These are phyloP conservation scores for Bondarzewia mesenterica DNA, from an alignment of 1,284 basidiomycete species.

Conservation along the genomic window DNA sequence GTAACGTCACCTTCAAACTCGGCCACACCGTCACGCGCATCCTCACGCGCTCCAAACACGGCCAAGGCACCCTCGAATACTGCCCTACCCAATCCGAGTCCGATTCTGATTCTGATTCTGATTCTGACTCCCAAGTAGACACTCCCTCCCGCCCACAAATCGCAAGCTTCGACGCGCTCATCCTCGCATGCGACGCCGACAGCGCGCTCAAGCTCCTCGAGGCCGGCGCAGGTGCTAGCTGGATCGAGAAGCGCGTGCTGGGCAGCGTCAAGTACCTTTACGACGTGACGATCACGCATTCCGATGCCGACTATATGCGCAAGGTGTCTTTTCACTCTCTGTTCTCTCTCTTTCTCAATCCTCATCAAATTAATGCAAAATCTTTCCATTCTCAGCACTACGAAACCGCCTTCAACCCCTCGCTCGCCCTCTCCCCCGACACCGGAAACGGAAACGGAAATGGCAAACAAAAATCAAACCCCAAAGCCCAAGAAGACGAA, in stretches of 20 bases:
- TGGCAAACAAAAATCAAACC: no score
- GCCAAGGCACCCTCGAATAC: constrained; percentile 19
- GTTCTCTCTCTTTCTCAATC: not conserved
- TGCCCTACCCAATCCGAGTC: constrained; percentile 18
- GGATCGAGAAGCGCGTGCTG: constrained; percentile 50
- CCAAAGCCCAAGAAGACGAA: not conserved
- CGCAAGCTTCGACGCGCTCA: constrained; percentile 55
- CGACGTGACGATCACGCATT: constrained; percentile 56
- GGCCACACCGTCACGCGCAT: constrained; percentile 35
- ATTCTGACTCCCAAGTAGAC: constrained; percentile 7
- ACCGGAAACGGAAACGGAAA: not conserved
- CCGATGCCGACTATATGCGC: constrained; percentile 46
- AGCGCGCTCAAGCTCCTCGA: constrained; percentile 48
- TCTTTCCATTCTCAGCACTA: no score
- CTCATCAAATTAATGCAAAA: not conserved
- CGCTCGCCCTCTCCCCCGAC: constrained; percentile 22
- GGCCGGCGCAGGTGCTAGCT: constrained; percentile 31
- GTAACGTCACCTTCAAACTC: constrained; percentile 34
- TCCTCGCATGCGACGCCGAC: constrained; percentile 53
- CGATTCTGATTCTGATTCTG: constrained; percentile 17
- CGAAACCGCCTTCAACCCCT: constrained; percentile 32
- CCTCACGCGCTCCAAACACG: constrained; percentile 9
- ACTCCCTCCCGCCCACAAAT: constrained; percentile 20
- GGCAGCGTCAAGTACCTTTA: constrained; percentile 50
- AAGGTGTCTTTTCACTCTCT: constrained; percentile 24